Evolutionary conservation across 176 grass and related monocot species (phyloP).

Genomic region (Alloteropsis semialata): DNA sequence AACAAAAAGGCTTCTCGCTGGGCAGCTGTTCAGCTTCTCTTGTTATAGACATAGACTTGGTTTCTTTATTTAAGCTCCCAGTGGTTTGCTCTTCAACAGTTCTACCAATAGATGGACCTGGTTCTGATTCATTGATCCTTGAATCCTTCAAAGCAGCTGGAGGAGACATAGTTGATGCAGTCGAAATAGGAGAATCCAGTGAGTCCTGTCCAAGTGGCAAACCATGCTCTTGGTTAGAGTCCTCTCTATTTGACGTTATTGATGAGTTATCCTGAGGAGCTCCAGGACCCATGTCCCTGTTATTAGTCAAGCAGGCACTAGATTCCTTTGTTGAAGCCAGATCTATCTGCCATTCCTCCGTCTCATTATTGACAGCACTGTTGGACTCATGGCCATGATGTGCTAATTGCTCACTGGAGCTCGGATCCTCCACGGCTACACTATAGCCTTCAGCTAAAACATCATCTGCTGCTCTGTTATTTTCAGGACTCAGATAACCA

Average conservation of each 20-base stretch:
- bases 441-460: slow-evolving; percentile 27
- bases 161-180: slow-evolving; percentile 62
- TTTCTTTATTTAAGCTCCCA: slow-evolving; percentile 35
- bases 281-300: slow-evolving; percentile 43
- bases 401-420: slow-evolving; percentile 31
- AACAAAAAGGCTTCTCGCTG: slow-evolving; percentile 53
- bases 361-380: slow-evolving; percentile 33
- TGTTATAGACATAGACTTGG: not conserved
- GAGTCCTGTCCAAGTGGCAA: slow-evolving; percentile 40
- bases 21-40: slow-evolving; percentile 35
- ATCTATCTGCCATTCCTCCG: slow-evolving; percentile 32
- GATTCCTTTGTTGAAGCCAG: slow-evolving; percentile 42
- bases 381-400: slow-evolving; percentile 30
- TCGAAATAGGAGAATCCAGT: slow-evolving; percentile 59
- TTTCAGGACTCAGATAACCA: slow-evolving; percentile 38
- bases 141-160: slow-evolving; percentile 47
- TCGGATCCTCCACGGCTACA: slow-evolving; percentile 25
- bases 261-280: slow-evolving; percentile 74
- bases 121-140: slow-evolving; percentile 31
- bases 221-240: slow-evolving; percentile 51
- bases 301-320: slow-evolving; percentile 49
- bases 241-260: slow-evolving; percentile 69
- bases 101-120: slow-evolving; percentile 31
- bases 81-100: slow-evolving; percentile 33
- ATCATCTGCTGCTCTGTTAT: not conserved